A percentile compares a stretch with the other conserved stretches of the same genome.
These are phyloP conservation scores for Clonostachys rhizophaga DNA, from an alignment of 2,329 filamentous ascomycete species.

Conservation along the genomic window DNA sequence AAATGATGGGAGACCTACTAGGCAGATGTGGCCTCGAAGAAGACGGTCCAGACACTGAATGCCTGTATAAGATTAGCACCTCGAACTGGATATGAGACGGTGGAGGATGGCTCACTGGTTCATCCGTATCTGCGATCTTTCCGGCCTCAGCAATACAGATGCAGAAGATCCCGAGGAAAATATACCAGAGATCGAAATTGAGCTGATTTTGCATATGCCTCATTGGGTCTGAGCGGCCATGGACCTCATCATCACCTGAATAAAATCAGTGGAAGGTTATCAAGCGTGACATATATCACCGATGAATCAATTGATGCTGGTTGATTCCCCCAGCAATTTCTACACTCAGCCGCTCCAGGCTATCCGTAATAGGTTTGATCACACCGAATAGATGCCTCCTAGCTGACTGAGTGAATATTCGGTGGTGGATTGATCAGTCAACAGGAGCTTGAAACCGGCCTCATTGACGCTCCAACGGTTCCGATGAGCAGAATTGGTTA, in stretches of 20 bases:
- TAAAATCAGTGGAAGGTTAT: too few relatives aligned
- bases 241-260: neutral
- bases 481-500: too few relatives aligned
- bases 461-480: too few relatives aligned
- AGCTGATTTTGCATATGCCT: conserved; percentile 29
- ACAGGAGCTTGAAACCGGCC: too few relatives aligned
- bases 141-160: conserved; percentile 17
- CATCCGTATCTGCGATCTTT: conserved; percentile 1
- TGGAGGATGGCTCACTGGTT: conserved; percentile 1
- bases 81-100: neutral
- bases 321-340: too few relatives aligned
- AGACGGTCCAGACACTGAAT: conserved; percentile 3
- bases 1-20: conserved; percentile 1
- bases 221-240: conserved; percentile 16
- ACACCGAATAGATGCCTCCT: too few relatives aligned
- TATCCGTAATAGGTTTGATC: too few relatives aligned
- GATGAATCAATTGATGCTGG: too few relatives aligned
- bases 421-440: too few relatives aligned
- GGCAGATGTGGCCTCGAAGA: conserved; percentile 4
- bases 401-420: too few relatives aligned
- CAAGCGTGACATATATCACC: too few relatives aligned
- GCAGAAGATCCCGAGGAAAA: conserved; percentile 29
- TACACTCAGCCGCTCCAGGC: too few relatives aligned
- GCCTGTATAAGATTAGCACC: neutral
- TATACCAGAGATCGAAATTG: conserved; percentile 34